phyloP scores from a whole-genome alignment of 345 rosid genomes.

The Murraya koenigii region DNA sequence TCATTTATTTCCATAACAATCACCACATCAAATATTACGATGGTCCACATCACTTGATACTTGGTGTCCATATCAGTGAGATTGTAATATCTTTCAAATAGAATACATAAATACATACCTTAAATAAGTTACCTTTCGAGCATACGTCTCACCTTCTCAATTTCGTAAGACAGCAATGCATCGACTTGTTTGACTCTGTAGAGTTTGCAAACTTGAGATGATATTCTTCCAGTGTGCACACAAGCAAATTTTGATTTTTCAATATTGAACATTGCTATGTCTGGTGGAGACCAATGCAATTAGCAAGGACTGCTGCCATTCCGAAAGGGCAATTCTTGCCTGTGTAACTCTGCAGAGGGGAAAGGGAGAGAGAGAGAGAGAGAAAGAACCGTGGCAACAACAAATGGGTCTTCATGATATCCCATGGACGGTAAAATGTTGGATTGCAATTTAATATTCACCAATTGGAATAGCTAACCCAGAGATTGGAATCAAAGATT shows the following conservation, averaged over 20 bases:
- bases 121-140: conserved; percentile 5
- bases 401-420: background rate
- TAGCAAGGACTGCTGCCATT: background rate
- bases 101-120: background rate
- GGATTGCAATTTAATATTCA: background rate
- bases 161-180: background rate
- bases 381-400: background rate
- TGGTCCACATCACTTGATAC: background rate
- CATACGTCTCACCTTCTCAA: background rate
- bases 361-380: background rate
- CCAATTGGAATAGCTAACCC: background rate
- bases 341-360: background rate
- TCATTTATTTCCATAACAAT: background rate
- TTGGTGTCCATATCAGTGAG: background rate
- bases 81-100: background rate
- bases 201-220: background rate
- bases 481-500: background rate
- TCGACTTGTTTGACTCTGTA: background rate
- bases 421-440: background rate
- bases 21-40: background rate
- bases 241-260: background rate
- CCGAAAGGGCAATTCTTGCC: background rate
- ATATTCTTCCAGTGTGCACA: background rate
- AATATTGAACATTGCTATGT: background rate
- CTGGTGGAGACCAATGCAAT: background rate